These are phyloP conservation scores for Knoxia roxburghii DNA, from an alignment of 257 asterid genomes.

Conservation along the genomic window DNA sequence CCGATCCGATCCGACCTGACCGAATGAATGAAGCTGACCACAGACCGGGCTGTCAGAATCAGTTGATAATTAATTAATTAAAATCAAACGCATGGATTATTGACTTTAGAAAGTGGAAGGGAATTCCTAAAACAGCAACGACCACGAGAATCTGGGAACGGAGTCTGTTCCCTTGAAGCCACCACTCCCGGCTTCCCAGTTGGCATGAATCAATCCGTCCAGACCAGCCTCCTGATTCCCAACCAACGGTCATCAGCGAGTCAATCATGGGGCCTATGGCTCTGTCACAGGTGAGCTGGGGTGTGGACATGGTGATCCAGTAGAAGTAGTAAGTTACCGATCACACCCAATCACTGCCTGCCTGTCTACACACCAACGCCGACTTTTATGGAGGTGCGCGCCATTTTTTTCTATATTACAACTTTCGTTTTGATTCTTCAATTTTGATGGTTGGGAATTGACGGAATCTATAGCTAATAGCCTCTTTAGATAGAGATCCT, in stretches of 20 bases:
- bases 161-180: background rate
- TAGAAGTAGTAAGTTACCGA: background rate
- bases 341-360: background rate
- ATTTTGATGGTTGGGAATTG: background rate
- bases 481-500: background rate
- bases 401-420: background rate
- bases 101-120: no score
- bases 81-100: no score
- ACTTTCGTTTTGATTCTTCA: no score
- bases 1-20: no score
- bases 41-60: no score
- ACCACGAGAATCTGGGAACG: no score
- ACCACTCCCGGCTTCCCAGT: background rate
- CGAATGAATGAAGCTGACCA: no score
- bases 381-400: slow-evolving; percentile 23
- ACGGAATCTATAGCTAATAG: no score
- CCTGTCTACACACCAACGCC: background rate
- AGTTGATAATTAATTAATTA: no score
- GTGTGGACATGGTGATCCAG: no score
- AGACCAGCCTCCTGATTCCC: background rate
- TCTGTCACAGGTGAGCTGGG: background rate
- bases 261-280: background rate
- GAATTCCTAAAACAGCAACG: no score
- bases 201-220: slow-evolving; percentile 10
- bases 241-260: background rate